phyloP scores from a whole-genome alignment of 1,139 yeast genomes.

The Zhuliangozyma blackwelliae region DNA sequence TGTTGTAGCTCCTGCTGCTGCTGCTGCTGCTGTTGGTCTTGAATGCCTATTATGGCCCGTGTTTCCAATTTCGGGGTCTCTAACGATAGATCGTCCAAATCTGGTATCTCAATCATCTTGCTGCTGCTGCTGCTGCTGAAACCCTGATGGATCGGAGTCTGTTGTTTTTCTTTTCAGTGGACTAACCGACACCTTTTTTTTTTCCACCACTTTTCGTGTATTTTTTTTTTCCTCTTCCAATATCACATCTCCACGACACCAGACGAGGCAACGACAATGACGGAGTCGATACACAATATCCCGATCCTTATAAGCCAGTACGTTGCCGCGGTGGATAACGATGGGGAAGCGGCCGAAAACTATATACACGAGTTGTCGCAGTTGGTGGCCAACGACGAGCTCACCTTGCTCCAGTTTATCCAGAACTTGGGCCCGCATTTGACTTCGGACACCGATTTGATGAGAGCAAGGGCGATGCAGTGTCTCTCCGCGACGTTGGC shows the following conservation, averaged over 20 bases:
- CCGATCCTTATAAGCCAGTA: conserved; percentile 37
- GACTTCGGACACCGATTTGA: conserved; percentile 60
- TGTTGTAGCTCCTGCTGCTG: not conserved
- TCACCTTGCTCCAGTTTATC: conserved; percentile 33
- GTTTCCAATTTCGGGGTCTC: no score
- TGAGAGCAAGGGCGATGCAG: conserved; percentile 50
- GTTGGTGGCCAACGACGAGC: conserved; percentile 16
- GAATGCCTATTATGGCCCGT: no score
- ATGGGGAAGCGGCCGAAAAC: conserved; percentile 17
- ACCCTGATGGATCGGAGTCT: no score
- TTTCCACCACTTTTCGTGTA: no score
- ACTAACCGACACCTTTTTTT: no score
- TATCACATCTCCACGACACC: no score
- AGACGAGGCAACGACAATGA: not conserved
- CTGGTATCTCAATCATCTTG: conserved; percentile 40
- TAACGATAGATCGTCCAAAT: conserved; percentile 20
- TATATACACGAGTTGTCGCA: conserved; percentile 22
- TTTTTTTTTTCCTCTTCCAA: no score
- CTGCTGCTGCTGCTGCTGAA: no score
- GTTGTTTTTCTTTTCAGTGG: no score
- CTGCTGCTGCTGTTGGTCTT: conserved; percentile 1
- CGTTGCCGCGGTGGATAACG: conserved; percentile 26
- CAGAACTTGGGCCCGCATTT: conserved; percentile 44
- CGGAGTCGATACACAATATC: conserved; percentile 11
- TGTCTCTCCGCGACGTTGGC: conserved; percentile 55